Conservation (phyloP, 768 basidiomycete species). For the Sutorius australiensis region DNA sequence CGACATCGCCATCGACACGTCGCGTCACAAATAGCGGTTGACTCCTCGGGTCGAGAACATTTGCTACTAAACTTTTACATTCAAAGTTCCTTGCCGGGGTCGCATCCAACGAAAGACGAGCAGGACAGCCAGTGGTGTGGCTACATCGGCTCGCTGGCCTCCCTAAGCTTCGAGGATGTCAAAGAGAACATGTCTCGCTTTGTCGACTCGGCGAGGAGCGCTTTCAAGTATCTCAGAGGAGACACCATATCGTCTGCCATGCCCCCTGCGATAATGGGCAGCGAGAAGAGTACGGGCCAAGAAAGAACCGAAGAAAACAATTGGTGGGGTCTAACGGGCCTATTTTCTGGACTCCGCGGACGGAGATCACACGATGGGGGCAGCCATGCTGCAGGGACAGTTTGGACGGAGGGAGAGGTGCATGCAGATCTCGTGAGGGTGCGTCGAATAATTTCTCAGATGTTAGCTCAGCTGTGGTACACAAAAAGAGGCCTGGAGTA, state of each 20-base stretch:
- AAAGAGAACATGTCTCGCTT: constrained; percentile 39
- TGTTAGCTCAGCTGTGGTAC: neutral
- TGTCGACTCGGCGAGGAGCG: constrained; percentile 49
- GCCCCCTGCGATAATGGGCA: constrained; percentile 27
- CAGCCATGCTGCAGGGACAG: constrained; percentile 37
- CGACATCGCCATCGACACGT: constrained; percentile 82
- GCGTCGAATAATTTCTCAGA: constrained; percentile 24
- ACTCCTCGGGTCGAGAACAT: constrained; percentile 72
- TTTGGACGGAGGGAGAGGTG: constrained; percentile 73
- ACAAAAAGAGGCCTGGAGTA: neutral
- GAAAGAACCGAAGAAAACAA: constrained; percentile 31
- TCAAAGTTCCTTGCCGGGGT: constrained; percentile 45
- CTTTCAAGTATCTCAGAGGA: constrained; percentile 75
- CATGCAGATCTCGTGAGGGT: constrained; percentile 78
- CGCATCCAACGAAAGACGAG: constrained; percentile 29
- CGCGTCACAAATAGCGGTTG: constrained; percentile 70
- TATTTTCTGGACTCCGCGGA: constrained; percentile 64
- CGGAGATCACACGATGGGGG: constrained; percentile 31
- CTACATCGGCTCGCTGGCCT: constrained; percentile 46
- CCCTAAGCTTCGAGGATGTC: constrained; percentile 56
- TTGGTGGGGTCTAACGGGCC: constrained; percentile 56
- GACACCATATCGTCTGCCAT: constrained; percentile 42
- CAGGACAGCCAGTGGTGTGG: constrained; percentile 16
- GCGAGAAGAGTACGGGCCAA: constrained; percentile 29
- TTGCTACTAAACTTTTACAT: constrained; percentile 84